phyloP scores from a whole-genome alignment of 768 basidiomycete species.

The Phlegmacium glaucopus region DNA sequence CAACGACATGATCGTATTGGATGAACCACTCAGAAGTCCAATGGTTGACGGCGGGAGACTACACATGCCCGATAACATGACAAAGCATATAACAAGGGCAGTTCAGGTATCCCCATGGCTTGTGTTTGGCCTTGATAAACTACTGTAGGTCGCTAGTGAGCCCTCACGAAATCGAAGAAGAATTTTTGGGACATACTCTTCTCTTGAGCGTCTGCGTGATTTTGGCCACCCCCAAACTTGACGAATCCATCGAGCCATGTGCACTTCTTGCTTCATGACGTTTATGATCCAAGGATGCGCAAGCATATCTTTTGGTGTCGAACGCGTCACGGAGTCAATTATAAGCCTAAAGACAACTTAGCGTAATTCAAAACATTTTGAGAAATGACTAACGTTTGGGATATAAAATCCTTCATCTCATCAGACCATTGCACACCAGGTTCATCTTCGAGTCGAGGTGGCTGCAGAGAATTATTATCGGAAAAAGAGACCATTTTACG shows the following conservation, averaged over 20 bases:
- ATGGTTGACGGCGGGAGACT: no score
- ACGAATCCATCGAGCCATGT: conserved; percentile 87
- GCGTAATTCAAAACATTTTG: conserved; percentile 2
- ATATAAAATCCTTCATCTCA: conserved; percentile 91
- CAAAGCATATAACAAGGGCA: background rate
- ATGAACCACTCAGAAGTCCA: no score
- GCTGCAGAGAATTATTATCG: conserved; percentile 37
- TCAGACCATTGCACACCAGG: conserved; percentile 66
- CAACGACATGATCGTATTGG: no score
- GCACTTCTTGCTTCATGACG: conserved; percentile 77
- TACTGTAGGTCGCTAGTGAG: conserved; percentile 8
- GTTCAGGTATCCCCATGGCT: conserved; percentile 14
- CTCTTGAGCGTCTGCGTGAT: conserved; percentile 39
- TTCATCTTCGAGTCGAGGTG: conserved; percentile 81
- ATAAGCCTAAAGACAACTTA: conserved; percentile 50
- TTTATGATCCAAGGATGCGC: conserved; percentile 79
- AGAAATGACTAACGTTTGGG: conserved; percentile 59
- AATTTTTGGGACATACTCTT: conserved; percentile 34
- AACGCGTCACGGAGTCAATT: conserved; percentile 64
- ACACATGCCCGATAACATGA: no score
- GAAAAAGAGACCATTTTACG: conserved; percentile 6
- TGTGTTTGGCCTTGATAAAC: conserved; percentile 31
- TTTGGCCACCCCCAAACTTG: conserved; percentile 81
- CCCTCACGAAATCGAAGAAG: conserved; percentile 2
- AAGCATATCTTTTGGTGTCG: conserved; percentile 81